These are phyloP conservation scores for Nigrospora osmanthi DNA, from an alignment of 2,329 filamentous ascomycete genomes.

Conservation along the genomic window DNA sequence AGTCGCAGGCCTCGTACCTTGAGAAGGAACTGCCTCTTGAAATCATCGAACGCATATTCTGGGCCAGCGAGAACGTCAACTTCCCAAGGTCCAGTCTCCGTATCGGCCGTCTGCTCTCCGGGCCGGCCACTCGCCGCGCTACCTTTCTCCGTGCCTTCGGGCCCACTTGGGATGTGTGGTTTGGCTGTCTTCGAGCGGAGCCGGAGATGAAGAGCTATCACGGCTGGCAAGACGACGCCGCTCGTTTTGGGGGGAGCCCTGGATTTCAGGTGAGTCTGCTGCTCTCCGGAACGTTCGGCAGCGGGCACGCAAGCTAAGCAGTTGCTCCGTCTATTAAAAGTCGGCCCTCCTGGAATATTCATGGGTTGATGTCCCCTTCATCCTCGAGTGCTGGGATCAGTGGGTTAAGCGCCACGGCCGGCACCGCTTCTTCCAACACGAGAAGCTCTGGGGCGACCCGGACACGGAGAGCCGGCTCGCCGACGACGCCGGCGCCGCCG, in stretches of 20 bases:
- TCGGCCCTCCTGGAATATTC: conserved; percentile 32
- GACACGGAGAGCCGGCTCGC: conserved; percentile 4
- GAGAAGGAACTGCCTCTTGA: conserved; percentile 38
- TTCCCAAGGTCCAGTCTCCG: conserved; percentile 35
- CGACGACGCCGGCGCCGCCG: conserved; percentile 14
- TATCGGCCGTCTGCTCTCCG: conserved; percentile 39
- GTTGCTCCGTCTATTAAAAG: conserved; percentile 17
- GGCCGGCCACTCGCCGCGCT: conserved; percentile 20
- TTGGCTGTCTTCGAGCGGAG: conserved; percentile 18
- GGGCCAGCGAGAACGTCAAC: conserved; percentile 39
- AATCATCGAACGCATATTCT: conserved; percentile 44
- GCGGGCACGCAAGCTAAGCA: neutral
- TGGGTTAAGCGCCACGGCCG: conserved; percentile 34
- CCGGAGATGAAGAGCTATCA: conserved; percentile 8
- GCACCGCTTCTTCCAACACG: conserved; percentile 24
- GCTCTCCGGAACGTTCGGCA: neutral
- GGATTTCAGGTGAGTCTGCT: conserved; percentile 32
- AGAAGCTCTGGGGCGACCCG: conserved; percentile 15
- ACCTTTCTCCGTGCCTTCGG: conserved; percentile 28
- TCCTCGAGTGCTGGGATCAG: conserved; percentile 38
- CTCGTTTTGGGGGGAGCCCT: conserved; percentile 26
- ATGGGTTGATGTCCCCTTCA: conserved; percentile 36
- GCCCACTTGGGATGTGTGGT: conserved; percentile 29
- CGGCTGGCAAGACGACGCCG: conserved; percentile 22
- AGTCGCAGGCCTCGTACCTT: conserved; percentile 13